Evolutionary conservation across 1,284 basidiomycete species (phyloP).

Genomic region (Mycena sp.): DNA sequence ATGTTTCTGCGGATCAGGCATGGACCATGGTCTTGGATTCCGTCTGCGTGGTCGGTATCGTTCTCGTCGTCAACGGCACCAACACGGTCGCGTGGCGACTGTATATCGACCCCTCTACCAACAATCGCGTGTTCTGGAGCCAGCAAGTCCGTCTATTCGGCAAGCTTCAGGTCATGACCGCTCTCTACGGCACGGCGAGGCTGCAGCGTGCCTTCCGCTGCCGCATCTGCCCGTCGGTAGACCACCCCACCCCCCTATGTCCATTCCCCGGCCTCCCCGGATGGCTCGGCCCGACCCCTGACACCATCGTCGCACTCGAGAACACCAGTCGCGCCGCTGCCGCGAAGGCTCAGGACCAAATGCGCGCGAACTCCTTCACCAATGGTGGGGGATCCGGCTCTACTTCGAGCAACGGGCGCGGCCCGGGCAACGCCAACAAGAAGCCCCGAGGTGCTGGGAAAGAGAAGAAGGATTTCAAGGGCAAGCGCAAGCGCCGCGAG

Average conservation of each 20-base stretch:
- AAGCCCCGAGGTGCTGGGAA: neutral
- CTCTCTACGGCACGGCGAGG: neutral
- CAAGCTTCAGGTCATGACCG: neutral
- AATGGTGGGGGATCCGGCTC: neutral
- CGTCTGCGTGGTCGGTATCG: neutral
- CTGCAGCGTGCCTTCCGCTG: neutral
- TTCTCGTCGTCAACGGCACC: neutral
- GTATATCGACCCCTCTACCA: neutral
- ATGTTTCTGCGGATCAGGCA: no score
- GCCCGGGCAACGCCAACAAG: neutral
- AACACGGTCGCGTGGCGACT: constrained; percentile 1
- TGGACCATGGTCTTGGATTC: neutral
- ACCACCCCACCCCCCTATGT: constrained; percentile 8
- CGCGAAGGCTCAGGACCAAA: neutral
- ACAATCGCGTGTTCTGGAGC: neutral
- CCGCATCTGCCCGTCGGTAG: no score
- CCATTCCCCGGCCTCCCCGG: neutral
- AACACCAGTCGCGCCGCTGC: no score
- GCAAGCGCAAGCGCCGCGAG: neutral
- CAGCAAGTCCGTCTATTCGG: neutral
- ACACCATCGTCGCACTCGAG: constrained; percentile 5
- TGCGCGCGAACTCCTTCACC: neutral
- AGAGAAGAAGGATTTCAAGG: neutral
- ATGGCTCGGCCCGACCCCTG: constrained; percentile 4
- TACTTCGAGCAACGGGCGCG: neutral